Base-by-base conservation (phyloP, 345 rosid genomes). In the Acer negundo region DNA sequence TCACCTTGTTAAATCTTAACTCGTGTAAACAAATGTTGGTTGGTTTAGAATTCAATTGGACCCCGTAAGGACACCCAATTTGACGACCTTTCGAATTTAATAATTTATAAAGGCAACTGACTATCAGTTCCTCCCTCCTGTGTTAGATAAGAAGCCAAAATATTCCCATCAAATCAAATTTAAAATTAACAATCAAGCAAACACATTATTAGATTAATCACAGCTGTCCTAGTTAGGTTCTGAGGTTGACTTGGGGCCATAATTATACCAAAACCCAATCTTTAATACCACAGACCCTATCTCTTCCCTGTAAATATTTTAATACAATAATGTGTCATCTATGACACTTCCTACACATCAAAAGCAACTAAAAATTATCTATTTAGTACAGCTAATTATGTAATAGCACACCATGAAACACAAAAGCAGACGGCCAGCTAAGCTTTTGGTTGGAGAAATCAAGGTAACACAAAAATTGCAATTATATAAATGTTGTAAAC, bases 401-500 rank as follows among this genome's bases (percentile, higher is more conserved):
- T 28, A 70, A 66, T 35, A 66, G 40, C 51, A 26, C 19, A 28
- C 24, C 23, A 7, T 7, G 47, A 31, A 71, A 15, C 38, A 15
- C 38, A 17, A 35, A 74, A 47, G 70, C 28, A 42, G 35, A 28
- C 49, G 51, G 15, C 63, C 78, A 67, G 72, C 58, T 38, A 20
- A 17, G 49, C 35, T 74, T 65, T 26, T 46, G 61, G 61, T 6
- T 19, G 62, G n/a, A 15, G 55, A 59, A 42, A 62, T 74, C 61
- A 63, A 62, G 42, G 47, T 10, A 16, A 26, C 4, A 23, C 10
- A 46, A 6, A 61, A 13, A 23, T 15, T 42, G 44, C 69, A 13
- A 31, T 31, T 31, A 49, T 75, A 38, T 38, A 75, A 56, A 74
- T n/a, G n/a, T 16, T 67, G 68, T 53, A 4, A 66, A 63, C 70